Conservation (phyloP, 306 rosid species). For the apple (Malus domestica) region DNA sequence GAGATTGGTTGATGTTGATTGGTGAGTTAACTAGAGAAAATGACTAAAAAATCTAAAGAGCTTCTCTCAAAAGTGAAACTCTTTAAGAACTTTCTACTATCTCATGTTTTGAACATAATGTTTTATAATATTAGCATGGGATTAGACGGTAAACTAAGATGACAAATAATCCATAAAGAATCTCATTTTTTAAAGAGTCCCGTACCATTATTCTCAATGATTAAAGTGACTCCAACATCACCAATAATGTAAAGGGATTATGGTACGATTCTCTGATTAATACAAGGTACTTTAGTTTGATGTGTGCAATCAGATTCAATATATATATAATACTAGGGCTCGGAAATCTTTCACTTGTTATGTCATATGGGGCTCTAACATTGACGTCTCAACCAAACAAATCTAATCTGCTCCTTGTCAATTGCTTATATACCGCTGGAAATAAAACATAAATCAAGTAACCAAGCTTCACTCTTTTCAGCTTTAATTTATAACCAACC, state of each 20-base stretch:
- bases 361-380: slow-evolving; percentile 19
- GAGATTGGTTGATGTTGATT: neutral
- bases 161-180: rapidly evolving
- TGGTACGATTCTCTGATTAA: slow-evolving; percentile 19
- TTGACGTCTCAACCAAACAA: slow-evolving; percentile 32
- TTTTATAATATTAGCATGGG: no score
- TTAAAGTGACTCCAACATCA: neutral
- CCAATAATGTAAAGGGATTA: slow-evolving; percentile 11
- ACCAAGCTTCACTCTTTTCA: neutral
- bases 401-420: neutral
- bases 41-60: neutral
- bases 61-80: no score
- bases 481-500: neutral
- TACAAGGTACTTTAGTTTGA: neutral
- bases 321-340: neutral
- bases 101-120: no score
- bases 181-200: no score
- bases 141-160: no score
- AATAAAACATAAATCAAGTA: neutral
- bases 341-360: slow-evolving; percentile 10
- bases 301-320: neutral
- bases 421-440: neutral
- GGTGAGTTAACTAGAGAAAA: neutral
- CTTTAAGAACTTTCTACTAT: rapidly evolving
- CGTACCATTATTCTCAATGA: no score